phyloP scores from a whole-genome alignment of 2,329 filamentous ascomycete genomes.

The Pseudogymnoascus sp. region DNA sequence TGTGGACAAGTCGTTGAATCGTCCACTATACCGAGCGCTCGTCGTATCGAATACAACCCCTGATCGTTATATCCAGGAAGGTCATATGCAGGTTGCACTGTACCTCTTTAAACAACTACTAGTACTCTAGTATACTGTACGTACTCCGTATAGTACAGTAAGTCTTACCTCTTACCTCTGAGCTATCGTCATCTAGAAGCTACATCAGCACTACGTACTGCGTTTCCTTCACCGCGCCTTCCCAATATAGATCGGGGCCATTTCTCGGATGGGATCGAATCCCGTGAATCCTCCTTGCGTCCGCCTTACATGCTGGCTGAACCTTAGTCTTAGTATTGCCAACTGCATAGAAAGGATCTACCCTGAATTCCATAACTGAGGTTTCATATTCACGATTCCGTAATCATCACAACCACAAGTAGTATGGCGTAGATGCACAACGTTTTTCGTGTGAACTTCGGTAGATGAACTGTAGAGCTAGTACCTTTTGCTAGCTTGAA shows the following conservation, averaged over 20 bases:
- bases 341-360: neutral
- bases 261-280: neutral
- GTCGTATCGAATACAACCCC: neutral
- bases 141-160: neutral
- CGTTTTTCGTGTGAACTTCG: neutral
- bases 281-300: neutral
- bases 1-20: neutral
- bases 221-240: neutral
- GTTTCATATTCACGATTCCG: constrained; percentile 4
- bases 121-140: neutral
- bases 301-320: neutral
- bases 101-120: neutral
- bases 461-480: neutral
- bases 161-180: neutral
- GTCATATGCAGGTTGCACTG: neutral
- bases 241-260: neutral
- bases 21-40: neutral
- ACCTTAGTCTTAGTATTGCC: neutral
- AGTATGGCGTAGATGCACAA: neutral
- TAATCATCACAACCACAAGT: neutral
- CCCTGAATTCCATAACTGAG: neutral
- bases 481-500: neutral
- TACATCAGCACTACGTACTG: neutral
- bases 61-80: neutral
- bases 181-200: neutral